Evolutionary conservation across 139 green algal species (phyloP).

Genomic region (Chlorella sp.): DNA sequence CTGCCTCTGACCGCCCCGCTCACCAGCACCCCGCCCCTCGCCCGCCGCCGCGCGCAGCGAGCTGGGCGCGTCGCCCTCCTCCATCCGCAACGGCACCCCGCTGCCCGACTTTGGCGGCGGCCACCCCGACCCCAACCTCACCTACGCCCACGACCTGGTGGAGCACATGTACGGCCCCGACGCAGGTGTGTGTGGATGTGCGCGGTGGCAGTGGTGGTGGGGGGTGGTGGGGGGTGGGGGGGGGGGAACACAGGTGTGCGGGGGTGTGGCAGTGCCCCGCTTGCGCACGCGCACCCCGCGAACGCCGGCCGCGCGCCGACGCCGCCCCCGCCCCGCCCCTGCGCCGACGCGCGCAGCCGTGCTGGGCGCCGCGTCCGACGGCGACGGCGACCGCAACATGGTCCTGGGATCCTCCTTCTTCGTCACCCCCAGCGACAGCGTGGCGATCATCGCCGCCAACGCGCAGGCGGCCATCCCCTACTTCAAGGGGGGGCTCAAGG

Average conservation of each 20-base stretch:
- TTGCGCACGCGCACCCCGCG: too few species aligned
- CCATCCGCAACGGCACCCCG: slow-evolving; percentile 64
- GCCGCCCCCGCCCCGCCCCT: too few species aligned
- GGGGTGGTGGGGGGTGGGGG: too few species aligned
- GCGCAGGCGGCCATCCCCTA: slow-evolving; percentile 94
- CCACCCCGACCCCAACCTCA: slow-evolving; percentile 99
- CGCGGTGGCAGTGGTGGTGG: too few species aligned
- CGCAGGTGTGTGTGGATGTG: slow-evolving; percentile 84
- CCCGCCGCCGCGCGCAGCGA: too few species aligned
- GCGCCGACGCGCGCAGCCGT: too few species aligned
- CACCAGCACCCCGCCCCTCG: too few species aligned
- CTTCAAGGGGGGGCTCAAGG: slow-evolving; percentile 96
- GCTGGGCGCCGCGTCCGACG: slow-evolving; percentile 57
- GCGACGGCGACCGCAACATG: slow-evolving; percentile 99
- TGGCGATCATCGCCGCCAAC: slow-evolving; percentile 99
- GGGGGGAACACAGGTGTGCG: too few species aligned
- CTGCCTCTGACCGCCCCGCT: too few species aligned
- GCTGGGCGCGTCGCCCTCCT: too few species aligned
- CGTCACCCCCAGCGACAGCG: slow-evolving; percentile 94
- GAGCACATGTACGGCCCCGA: slow-evolving; percentile 68
- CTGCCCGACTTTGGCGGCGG: slow-evolving; percentile 94
- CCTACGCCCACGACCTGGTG: slow-evolving; percentile 97
- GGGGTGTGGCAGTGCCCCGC: too few species aligned
- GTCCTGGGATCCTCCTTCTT: slow-evolving; percentile 98
- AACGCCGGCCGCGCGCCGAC: too few species aligned